Evolutionary conservation across 2,329 filamentous ascomycete genomes (phyloP), one percentile per base, ranked within the genome.

Genomic region (Onygenales sp.): DNA sequence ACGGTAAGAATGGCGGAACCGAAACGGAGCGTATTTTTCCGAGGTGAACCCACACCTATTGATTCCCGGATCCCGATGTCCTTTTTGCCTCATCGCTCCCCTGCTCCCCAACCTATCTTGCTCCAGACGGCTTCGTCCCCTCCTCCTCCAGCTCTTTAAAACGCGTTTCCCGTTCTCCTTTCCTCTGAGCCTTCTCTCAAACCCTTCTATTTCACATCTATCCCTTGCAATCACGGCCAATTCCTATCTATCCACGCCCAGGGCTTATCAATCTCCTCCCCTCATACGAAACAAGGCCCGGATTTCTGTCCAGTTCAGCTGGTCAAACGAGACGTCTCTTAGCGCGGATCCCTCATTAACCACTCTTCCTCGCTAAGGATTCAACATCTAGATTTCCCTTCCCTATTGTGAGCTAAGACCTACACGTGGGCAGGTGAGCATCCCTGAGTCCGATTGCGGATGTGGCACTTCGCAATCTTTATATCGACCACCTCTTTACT

Each of bases 11-110:
- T 33, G 11, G 13, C 31, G 39, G 35, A 44, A 52, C n/a, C 5
- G 41, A 33, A 31, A 48, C 33, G 21, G 31, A 27, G 2, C n/a
- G 43, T 53, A 43, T 42, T 46, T 27, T 32, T 46, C 45, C 51
- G 45, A 49, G 42, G 35, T 52, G 42, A 46, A 52, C 50, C 50
- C 50, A 49, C 43, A 14, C n/a, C 35, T 8, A 35, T 35, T 31
- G 17, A 17, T n/a, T 27, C 51, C 14, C 32, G 27, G 10, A 9
- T 48, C 9, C 35, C 44, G 43, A 21, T 53, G 17, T 43, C 32
- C 7, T 41, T 43, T 43, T 51, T 42, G 8, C 43, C 31, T 5
- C 46, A 41, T 41, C 46, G 17, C n/a, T 41, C 21, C 21, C 5
- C 9, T n/a, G 9, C 13, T 32, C 35, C 45, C 17, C 21, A 27